Base-by-base conservation (phyloP, 345 rosid genomes). In the Hibiscus tridactylites region DNA sequence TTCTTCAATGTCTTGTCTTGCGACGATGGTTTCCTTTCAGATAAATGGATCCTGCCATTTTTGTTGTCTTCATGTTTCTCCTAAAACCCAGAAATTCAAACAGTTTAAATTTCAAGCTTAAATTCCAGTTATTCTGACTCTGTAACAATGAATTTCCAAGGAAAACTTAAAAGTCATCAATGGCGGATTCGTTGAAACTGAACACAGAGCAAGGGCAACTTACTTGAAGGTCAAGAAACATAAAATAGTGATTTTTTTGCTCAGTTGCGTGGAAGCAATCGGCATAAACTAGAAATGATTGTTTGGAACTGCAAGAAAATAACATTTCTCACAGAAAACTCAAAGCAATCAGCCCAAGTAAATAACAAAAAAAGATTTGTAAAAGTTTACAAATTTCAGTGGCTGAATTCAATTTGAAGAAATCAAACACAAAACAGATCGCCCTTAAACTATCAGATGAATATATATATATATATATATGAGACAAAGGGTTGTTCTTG, bases 331-430 rank as follows among this genome's bases (percentile, higher is more conserved):
- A 26, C 62, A 33, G 62, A 19, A 9, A 17, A 69, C 50, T 52
- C 72, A 69, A 69, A 69, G 15, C 72, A 69, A 69, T 52, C 47
- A 69, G 50, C 17, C 24, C 62, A 69, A 49, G 71, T 13, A 28
- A 49, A 29, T 50, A 7, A 9, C 12, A 59, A 58, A 58, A 58
- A 54, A 6, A 1, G 33, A 2, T 39, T 39, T 39, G 21, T 33
- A 1, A n/a, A 60, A 28, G 9, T 61, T 33, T 61, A 61, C 46
- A 61, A 62, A 61, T 7, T 61, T 33, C 65, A 29, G 39, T 60
- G n/a, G 9, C 42, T 61, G 65, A 13, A 64, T 24, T 63, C 9
- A 63, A 16, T 64, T 64, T 39, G 50, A 44, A 19, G 13, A 65
- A 46, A 65, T 44, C 71, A 67, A 52, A 29, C 59, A 19, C 46